These are phyloP conservation scores for Fusarium oligoseptatum DNA, from an alignment of 2,329 filamentous ascomycete genomes.

Conservation along the genomic window DNA sequence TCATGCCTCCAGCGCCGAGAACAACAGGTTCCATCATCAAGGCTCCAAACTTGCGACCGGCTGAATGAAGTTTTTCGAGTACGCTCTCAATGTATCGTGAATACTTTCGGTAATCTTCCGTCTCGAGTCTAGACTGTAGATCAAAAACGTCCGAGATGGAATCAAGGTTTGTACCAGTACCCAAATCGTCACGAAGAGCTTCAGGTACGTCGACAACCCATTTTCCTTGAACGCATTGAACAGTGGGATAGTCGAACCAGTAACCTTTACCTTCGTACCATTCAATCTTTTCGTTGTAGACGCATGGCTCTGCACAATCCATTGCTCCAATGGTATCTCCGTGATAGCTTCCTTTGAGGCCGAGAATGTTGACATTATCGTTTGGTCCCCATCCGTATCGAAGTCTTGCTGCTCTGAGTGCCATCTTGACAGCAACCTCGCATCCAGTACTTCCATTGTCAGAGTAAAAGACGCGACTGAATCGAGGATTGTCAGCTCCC, in stretches of 20 bases:
- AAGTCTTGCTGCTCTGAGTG: conserved; percentile 74
- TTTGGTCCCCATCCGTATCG: conserved; percentile 75
- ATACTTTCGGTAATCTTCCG: conserved; percentile 66
- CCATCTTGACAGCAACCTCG: conserved; percentile 91
- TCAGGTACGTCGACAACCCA: conserved; percentile 75
- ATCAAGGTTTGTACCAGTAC: conserved; percentile 55
- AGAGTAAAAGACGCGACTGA: conserved; percentile 82
- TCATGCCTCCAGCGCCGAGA: conserved; percentile 86
- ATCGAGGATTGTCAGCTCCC: conserved; percentile 71
- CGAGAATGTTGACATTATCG: conserved; percentile 75
- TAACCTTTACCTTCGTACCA: conserved; percentile 85
- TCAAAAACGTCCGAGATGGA: conserved; percentile 72
- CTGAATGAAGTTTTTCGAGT: conserved; percentile 63
- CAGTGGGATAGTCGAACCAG: conserved; percentile 84
- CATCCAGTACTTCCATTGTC: conserved; percentile 88
- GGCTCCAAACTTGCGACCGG: conserved; percentile 79
- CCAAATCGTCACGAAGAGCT: conserved; percentile 59
- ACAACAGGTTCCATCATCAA: conserved; percentile 85
- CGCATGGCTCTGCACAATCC: conserved; percentile 84
- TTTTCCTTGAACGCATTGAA: conserved; percentile 73
- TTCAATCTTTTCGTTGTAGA: conserved; percentile 85
- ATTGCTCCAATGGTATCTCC: conserved; percentile 91
- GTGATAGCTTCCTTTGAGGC: conserved; percentile 85
- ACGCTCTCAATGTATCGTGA: conserved; percentile 68
- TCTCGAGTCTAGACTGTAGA: conserved; percentile 60